These are phyloP conservation scores for Hypoxylon sp. DNA, from an alignment of 2,329 filamentous ascomycete species.

Conservation along the genomic window DNA sequence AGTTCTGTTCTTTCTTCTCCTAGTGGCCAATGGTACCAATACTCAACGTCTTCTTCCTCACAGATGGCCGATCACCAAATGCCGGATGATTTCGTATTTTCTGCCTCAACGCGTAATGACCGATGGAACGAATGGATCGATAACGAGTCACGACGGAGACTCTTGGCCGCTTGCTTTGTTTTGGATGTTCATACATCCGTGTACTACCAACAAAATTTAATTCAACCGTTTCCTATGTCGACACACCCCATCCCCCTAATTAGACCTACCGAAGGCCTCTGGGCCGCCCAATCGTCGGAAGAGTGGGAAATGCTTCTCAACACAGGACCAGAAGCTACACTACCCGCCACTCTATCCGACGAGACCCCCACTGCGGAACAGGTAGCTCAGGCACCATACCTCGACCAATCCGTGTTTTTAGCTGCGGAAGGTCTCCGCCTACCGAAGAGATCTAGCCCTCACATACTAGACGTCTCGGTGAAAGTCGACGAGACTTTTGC, in stretches of 20 bases:
- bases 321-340: constrained; percentile 50
- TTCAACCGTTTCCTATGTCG: constrained; percentile 55
- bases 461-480: constrained; percentile 42
- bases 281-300: constrained; percentile 63
- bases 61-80: constrained; percentile 59
- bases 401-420: constrained; percentile 52
- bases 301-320: constrained; percentile 61
- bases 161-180: constrained; percentile 70
- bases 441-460: constrained; percentile 43
- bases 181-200: constrained; percentile 69
- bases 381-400: constrained; percentile 52
- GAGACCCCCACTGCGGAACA: constrained; percentile 56
- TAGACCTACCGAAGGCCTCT: constrained; percentile 61
- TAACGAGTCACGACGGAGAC: constrained; percentile 66
- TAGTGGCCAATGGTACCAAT: constrained; percentile 52
- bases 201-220: constrained; percentile 66
- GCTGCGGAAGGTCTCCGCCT: constrained; percentile 52
- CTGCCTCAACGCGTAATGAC: constrained; percentile 51
- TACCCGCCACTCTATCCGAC: constrained; percentile 51
- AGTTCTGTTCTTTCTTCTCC: constrained; percentile 54
- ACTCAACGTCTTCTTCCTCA: constrained; percentile 56
- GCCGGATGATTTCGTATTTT: constrained; percentile 43
- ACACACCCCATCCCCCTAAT: constrained; percentile 64
- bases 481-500: constrained; percentile 46
- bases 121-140: constrained; percentile 69